These are phyloP conservation scores for Cercospora sp. DNA, from an alignment of 2,329 filamentous ascomycete species.

Conservation along the genomic window DNA sequence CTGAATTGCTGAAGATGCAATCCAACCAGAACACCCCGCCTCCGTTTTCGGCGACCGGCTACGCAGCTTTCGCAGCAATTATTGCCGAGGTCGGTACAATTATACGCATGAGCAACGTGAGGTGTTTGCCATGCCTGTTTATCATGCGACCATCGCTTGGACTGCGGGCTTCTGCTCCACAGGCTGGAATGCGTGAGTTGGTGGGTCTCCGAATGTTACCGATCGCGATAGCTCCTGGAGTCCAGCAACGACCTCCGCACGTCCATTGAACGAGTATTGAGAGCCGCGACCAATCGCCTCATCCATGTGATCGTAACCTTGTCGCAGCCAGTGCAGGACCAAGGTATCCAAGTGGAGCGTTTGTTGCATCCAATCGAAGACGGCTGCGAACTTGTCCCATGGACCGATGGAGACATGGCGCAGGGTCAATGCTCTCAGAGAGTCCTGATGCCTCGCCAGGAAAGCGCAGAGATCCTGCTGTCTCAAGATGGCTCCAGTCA, in stretches of 20 bases:
- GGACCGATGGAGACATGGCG: slow-evolving; percentile 7
- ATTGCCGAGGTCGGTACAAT: not conserved
- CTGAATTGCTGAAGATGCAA: not conserved
- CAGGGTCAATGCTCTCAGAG: not conserved
- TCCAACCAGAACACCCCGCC: not conserved
- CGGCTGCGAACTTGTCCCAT: slow-evolving; percentile 5
- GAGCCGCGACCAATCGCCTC: slow-evolving; percentile 3
- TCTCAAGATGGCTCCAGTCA: slow-evolving; percentile 3
- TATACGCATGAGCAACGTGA: not conserved
- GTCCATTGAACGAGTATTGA: slow-evolving; percentile 1
- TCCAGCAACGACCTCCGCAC: slow-evolving; percentile 2
- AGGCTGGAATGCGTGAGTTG: not conserved
- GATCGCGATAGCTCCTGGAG: not conserved
- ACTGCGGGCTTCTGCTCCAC: not conserved
- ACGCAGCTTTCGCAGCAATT: not conserved
- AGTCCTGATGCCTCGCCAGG: not conserved
- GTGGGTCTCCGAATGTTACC: slow-evolving; percentile 2
- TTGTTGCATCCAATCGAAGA: slow-evolving; percentile 6
- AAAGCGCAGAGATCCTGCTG: slow-evolving; percentile 9
- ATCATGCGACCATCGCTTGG: not conserved
- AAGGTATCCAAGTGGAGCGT: not conserved
- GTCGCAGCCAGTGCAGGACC: slow-evolving; percentile 9
- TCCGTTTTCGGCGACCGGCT: not conserved
- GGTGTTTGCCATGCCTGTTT: not conserved
- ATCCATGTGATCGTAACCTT: slow-evolving; percentile 14